Conservation (phyloP, 345 rosid genomes). For the Salix udensis region DNA sequence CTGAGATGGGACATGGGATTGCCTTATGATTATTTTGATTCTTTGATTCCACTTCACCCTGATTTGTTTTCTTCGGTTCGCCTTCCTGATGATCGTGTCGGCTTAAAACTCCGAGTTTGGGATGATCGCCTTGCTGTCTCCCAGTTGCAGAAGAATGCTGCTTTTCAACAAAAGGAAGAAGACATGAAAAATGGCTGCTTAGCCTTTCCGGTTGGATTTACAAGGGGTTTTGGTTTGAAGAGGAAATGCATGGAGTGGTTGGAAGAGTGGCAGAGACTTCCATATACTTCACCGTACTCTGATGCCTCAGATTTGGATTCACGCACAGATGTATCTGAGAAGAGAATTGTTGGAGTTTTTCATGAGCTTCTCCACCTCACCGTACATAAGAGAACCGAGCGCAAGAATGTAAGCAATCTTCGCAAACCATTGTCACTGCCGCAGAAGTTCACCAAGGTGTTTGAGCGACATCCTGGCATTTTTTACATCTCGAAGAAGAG, state of each 20-base stretch:
- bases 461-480: slow-evolving; percentile 83
- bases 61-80: slow-evolving; percentile 49
- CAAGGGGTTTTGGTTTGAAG: slow-evolving; percentile 80
- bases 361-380: slow-evolving; percentile 88
- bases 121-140: slow-evolving; percentile 58
- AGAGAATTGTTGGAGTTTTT: slow-evolving; percentile 77
- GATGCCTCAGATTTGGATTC: slow-evolving; percentile 77
- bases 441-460: slow-evolving; percentile 79
- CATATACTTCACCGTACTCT: slow-evolving; percentile 65
- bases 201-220: slow-evolving; percentile 65
- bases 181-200: slow-evolving; percentile 25
- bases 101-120: slow-evolving; percentile 58
- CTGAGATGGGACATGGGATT: slow-evolving; percentile 82
- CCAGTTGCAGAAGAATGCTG: slow-evolving; percentile 39
- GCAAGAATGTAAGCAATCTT: slow-evolving; percentile 73
- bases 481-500: slow-evolving; percentile 66
- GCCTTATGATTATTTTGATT: slow-evolving; percentile 54
- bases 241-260: slow-evolving; percentile 77
- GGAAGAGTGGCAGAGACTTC: slow-evolving; percentile 77
- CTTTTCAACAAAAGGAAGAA: slow-evolving; percentile 27
- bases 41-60: slow-evolving; percentile 35
- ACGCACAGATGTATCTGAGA: slow-evolving; percentile 76
- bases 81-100: slow-evolving; percentile 50
- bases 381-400: slow-evolving; percentile 61
- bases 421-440: slow-evolving; percentile 64